These are phyloP conservation scores for Pochonia chlamydosporia DNA, from an alignment of 2,329 filamentous ascomycete species.

Conservation along the genomic window DNA sequence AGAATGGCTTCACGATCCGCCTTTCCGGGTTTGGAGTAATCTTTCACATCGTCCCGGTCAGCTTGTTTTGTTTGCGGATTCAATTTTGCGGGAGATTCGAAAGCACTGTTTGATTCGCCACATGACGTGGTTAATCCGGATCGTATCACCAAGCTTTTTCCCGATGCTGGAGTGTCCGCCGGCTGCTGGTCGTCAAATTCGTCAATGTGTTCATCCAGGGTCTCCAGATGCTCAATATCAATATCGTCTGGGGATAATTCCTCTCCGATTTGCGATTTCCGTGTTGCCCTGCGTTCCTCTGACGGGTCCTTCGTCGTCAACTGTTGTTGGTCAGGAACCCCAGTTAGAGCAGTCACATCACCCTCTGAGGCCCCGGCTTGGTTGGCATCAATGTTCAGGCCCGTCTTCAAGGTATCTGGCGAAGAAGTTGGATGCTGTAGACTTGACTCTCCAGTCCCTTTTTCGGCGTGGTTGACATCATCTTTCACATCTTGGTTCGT, in stretches of 20 bases:
- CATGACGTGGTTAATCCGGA: not conserved
- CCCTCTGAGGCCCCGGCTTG: not conserved
- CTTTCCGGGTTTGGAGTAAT: not conserved
- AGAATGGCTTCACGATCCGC: conserved; percentile 5
- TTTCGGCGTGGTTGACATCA: not conserved
- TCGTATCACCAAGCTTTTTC: not conserved
- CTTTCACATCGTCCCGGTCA: not conserved
- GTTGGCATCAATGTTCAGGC: too few relatives aligned
- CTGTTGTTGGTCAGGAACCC: not conserved
- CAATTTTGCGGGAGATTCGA: not conserved
- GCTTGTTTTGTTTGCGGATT: too few relatives aligned
- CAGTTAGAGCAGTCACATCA: not conserved
- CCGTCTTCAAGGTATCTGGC: not conserved
- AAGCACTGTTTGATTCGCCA: not conserved
- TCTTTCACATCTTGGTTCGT: not conserved
- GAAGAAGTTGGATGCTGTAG: not conserved
- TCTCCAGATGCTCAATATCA: conserved; percentile 35
- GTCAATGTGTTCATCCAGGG: conserved; percentile 18
- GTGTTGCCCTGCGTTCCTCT: not conserved
- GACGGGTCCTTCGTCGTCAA: not conserved
- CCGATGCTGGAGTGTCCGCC: not conserved
- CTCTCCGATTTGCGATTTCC: not conserved
- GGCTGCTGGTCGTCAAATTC: conserved; percentile 18
- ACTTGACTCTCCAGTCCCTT: not conserved
- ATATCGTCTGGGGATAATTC: conserved; percentile 42